Evolutionary conservation across 2,329 filamentous ascomycete species (phyloP).

Genomic region (Nemania diffusa): DNA sequence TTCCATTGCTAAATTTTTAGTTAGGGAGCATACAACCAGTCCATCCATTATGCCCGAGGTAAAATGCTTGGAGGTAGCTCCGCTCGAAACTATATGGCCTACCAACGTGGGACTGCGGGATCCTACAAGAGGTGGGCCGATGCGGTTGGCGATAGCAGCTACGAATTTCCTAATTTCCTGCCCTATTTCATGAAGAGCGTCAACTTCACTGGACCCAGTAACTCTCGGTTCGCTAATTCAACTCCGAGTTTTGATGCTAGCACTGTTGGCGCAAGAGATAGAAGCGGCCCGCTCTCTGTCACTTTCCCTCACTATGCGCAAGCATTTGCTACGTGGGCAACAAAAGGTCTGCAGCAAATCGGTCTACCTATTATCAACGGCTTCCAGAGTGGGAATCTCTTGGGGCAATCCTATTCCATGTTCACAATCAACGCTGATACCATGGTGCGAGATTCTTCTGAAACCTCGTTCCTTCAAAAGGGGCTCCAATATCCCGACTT

Average conservation of each 20-base stretch:
- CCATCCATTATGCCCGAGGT: constrained; percentile 8
- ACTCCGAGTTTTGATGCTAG: not conserved
- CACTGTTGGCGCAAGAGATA: not conserved
- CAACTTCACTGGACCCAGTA: constrained; percentile 3
- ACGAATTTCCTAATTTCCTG: not conserved
- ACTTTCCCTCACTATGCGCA: not conserved
- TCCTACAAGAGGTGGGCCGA: not conserved
- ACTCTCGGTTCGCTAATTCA: not conserved
- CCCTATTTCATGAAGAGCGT: constrained; percentile 13
- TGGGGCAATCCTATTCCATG: not conserved
- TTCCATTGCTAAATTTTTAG: not conserved
- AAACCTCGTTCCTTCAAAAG: constrained; percentile 2
- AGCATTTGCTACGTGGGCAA: not conserved
- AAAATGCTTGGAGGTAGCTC: not conserved
- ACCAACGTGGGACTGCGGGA: not conserved
- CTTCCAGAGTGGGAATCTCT: not conserved
- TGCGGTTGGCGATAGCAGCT: not conserved
- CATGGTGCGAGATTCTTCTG: constrained; percentile 5
- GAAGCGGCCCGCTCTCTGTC: not conserved
- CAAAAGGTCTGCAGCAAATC: not conserved
- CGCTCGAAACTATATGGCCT: constrained; percentile 10
- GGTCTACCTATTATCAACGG: not conserved
- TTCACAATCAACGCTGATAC: not conserved
- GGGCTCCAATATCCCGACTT: not conserved
- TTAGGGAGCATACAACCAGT: not conserved